A percentile compares a stretch with the other conserved stretches of the same genome.
Conservation (phyloP, 192 early-diverging fungal genomes). For the Linnemannia hyalina region DNA sequence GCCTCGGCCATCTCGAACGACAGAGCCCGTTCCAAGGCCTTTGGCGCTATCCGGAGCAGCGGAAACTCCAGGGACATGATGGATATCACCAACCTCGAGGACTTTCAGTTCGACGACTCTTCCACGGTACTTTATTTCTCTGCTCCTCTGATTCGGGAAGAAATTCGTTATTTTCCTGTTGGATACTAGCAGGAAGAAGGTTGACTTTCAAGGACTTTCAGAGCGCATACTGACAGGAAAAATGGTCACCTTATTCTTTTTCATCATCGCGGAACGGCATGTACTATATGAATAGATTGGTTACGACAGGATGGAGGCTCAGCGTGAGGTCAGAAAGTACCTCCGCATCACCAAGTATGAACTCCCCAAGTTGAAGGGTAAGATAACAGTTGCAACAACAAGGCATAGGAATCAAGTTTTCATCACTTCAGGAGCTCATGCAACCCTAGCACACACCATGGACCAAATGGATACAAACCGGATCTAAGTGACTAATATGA, state of each 20-base stretch:
- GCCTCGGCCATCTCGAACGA: slow-evolving; percentile 33
- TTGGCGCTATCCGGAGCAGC: slow-evolving; percentile 39
- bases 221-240: not conserved
- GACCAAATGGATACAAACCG: not conserved
- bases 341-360: slow-evolving; percentile 70
- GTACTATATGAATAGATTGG: slow-evolving; percentile 35
- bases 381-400: not conserved
- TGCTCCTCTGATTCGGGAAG: not conserved
- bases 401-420: not conserved
- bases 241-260: not conserved
- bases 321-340: slow-evolving; percentile 67
- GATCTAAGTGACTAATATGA: not conserved
- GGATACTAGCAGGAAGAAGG: not conserved
- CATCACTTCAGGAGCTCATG: not conserved
- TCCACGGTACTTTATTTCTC: slow-evolving; percentile 54
- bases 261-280: not conserved
- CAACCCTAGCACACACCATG: not conserved
- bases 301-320: slow-evolving; percentile 61
- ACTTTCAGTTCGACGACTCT: slow-evolving; percentile 68
- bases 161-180: no score
- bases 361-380: slow-evolving; percentile 71
- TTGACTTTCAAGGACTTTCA: not conserved
- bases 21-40: slow-evolving; percentile 44
- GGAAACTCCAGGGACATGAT: slow-evolving; percentile 55
- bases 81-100: slow-evolving; percentile 64